Percentiles rank a stretch among this genome's conserved stretches.
phyloP scores from a whole-genome alignment of 169 alveolate genomes.

The Babesia bovis region DNA sequence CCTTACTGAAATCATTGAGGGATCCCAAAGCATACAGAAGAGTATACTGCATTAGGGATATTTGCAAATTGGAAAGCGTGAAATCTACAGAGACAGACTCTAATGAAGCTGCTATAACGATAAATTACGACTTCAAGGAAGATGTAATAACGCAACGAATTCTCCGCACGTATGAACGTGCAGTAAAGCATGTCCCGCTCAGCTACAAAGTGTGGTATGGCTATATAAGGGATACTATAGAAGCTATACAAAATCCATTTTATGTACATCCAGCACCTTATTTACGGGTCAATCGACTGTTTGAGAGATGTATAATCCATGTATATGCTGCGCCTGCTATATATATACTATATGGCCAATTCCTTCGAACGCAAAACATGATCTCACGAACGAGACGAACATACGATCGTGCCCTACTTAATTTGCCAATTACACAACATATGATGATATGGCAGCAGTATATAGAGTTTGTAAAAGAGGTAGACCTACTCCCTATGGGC shows the following conservation, averaged over 20 bases:
- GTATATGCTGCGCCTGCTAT: slow-evolving; percentile 84
- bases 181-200: slow-evolving; percentile 83
- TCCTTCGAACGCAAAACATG: slow-evolving; percentile 70
- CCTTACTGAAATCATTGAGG: slow-evolving; percentile 57
- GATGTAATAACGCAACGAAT: slow-evolving; percentile 69
- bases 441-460: slow-evolving; percentile 82
- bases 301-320: slow-evolving; percentile 83
- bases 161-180: slow-evolving; percentile 83
- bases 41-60: slow-evolving; percentile 36
- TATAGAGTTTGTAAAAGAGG: slow-evolving; percentile 76
- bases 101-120: neutral
- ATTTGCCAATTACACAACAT: slow-evolving; percentile 87
- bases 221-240: slow-evolving; percentile 71
- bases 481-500: slow-evolving; percentile 72
- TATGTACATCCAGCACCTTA: slow-evolving; percentile 62
- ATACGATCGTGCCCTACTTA: slow-evolving; percentile 81
- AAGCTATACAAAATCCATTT: slow-evolving; percentile 28
- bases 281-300: slow-evolving; percentile 69
- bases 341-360: slow-evolving; percentile 85
- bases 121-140: neutral
- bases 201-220: slow-evolving; percentile 88
- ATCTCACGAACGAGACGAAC: slow-evolving; percentile 81
- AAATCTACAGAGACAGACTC: neutral
- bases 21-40: slow-evolving; percentile 28
- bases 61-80: slow-evolving; percentile 44